phyloP scores from a whole-genome alignment of 1,284 basidiomycete genomes.

The Ganoderma resinaceum region DNA sequence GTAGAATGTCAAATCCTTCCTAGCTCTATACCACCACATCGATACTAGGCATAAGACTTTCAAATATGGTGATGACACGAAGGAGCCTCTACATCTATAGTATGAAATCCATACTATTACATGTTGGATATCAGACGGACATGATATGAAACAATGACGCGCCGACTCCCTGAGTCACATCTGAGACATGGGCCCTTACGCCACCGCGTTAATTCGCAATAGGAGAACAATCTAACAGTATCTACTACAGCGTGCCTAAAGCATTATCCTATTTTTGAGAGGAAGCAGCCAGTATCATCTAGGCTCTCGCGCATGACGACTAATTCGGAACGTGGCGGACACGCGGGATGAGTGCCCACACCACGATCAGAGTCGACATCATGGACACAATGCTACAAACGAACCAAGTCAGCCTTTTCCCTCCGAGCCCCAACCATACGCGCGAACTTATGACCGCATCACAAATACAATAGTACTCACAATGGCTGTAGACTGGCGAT shows the following conservation, averaged over 20 bases:
- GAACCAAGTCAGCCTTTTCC: neutral
- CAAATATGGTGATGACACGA: too few species aligned
- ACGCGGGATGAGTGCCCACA: constrained; percentile 41
- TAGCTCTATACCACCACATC: too few species aligned
- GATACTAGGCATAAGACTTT: too few species aligned
- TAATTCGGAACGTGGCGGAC: constrained; percentile 34
- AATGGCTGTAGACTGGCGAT: constrained; percentile 65
- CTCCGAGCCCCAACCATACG: too few species aligned
- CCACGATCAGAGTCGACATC: constrained; percentile 42
- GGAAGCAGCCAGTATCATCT: neutral
- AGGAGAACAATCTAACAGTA: neutral
- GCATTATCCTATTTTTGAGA: neutral
- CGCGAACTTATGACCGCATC: too few species aligned
- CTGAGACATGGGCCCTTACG: neutral
- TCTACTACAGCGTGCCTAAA: neutral
- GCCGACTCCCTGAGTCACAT: neutral
- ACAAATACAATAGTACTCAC: constrained; percentile 47
- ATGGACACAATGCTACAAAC: constrained; percentile 36
- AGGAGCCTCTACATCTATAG: too few species aligned
- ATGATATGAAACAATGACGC: neutral
- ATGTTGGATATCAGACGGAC: too few species aligned
- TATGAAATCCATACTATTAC: too few species aligned
- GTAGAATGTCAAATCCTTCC: too few species aligned
- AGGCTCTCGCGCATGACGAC: neutral
- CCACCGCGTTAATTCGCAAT: neutral